phyloP scores from a whole-genome alignment of 2,329 filamentous ascomycete genomes.

The Immersiporthe knoxdaviesiana region DNA sequence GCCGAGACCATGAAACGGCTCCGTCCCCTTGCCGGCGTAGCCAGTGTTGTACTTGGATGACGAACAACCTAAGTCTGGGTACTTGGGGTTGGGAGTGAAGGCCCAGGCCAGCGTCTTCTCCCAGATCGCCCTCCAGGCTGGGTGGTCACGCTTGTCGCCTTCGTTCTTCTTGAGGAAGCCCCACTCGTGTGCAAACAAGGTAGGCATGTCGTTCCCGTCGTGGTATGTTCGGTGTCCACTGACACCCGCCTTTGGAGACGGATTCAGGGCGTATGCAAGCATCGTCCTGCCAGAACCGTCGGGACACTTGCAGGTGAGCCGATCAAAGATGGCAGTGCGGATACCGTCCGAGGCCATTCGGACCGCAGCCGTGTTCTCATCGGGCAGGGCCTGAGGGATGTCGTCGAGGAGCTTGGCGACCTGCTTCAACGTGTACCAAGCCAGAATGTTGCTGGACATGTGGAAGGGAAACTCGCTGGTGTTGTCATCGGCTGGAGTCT shows the following conservation, averaged over 20 bases:
- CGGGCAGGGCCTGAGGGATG: neutral
- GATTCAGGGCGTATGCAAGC: conserved; percentile 30
- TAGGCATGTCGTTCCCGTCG: conserved; percentile 34
- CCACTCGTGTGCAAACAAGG: conserved; percentile 31
- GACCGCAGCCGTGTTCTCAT: neutral
- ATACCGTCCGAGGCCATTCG: neutral
- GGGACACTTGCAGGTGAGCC: conserved; percentile 10
- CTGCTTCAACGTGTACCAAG: conserved; percentile 30
- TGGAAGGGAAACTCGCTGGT: conserved; percentile 29
- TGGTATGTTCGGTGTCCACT: conserved; percentile 27
- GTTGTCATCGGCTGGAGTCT: conserved; percentile 32
- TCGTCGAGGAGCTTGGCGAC: conserved; percentile 16
- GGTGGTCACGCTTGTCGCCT: neutral
- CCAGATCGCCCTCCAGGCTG: conserved; percentile 19
- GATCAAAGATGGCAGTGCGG: neutral
- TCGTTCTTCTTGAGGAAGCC: conserved; percentile 16
- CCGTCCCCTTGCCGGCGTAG: conserved; percentile 21
- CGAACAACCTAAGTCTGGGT: neutral
- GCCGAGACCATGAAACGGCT: conserved; percentile 30
- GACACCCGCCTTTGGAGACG: neutral
- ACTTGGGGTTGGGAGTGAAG: conserved; percentile 25
- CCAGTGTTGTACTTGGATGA: conserved; percentile 19
- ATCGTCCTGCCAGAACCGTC: conserved; percentile 16
- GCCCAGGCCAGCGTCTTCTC: conserved; percentile 30
- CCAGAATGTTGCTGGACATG: conserved; percentile 32